phyloP scores from a whole-genome alignment of 2,329 filamentous ascomycete genomes.

The Pestalotiopsis sp. region DNA sequence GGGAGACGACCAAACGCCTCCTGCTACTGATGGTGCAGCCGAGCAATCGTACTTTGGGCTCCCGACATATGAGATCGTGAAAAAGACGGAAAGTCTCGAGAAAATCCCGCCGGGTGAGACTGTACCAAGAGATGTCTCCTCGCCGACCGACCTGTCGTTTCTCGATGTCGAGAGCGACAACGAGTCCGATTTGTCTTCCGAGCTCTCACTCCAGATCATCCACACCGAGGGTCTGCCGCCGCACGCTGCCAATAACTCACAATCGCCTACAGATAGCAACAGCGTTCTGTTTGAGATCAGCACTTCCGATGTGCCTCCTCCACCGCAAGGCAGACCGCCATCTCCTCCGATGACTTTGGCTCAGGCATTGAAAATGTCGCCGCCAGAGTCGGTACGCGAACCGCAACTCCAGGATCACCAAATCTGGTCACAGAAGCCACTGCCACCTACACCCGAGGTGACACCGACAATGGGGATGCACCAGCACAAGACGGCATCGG shows the following conservation, averaged over 20 bases:
- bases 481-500: conserved; percentile 28
- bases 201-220: conserved; percentile 56
- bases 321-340: conserved; percentile 29
- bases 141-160: conserved; percentile 23
- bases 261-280: conserved; percentile 21
- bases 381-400: conserved; percentile 33
- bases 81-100: conserved; percentile 55
- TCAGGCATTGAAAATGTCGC: conserved; percentile 48
- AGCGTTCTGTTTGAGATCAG: conserved; percentile 22
- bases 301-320: conserved; percentile 11
- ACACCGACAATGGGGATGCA: conserved; percentile 46
- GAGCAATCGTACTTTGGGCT: conserved; percentile 10
- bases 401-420: conserved; percentile 43
- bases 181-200: conserved; percentile 64
- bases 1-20: conserved; percentile 17
- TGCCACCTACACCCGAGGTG: conserved; percentile 52
- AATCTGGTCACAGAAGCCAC: conserved; percentile 44
- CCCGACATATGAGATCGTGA: conserved; percentile 51
- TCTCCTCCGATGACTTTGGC: conserved; percentile 51
- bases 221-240: conserved; percentile 33
- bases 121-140: conserved; percentile 4
- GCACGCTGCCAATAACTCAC: neutral
- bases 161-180: conserved; percentile 43
- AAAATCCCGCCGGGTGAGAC: conserved; percentile 39
- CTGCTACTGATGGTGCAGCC: conserved; percentile 7